These are phyloP conservation scores for Fonsecaea monophora DNA, from an alignment of 2,329 filamentous ascomycete genomes.

Conservation along the genomic window DNA sequence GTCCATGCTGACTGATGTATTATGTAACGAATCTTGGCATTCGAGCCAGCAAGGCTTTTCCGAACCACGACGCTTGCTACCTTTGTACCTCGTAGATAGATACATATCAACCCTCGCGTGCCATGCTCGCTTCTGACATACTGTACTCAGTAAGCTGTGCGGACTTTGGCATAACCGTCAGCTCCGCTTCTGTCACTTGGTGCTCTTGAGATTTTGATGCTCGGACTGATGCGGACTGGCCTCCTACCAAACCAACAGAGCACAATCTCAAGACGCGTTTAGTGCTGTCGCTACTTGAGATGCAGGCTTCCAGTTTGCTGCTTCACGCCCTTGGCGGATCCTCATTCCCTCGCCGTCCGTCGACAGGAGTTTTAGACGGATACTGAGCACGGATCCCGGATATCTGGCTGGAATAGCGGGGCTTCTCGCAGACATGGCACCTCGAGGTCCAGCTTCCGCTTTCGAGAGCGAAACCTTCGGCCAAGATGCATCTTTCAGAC, in stretches of 20 bases:
- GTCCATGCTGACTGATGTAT: background rate
- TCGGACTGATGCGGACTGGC: background rate
- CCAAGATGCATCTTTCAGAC: constrained; percentile 80
- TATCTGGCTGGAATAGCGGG: background rate
- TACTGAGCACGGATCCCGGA: background rate
- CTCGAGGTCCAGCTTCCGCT: constrained; percentile 59
- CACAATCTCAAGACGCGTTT: background rate
- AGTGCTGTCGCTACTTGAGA: background rate
- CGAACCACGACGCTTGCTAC: background rate
- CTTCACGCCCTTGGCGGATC: background rate
- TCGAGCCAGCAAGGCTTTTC: background rate
- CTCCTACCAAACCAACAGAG: background rate
- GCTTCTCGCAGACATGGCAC: constrained; percentile 40
- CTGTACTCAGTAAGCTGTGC: too few species aligned
- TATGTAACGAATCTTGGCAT: background rate
- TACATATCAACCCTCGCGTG: background rate
- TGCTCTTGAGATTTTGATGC: background rate
- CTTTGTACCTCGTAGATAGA: background rate
- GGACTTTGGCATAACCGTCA: background rate
- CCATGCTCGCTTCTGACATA: too few species aligned
- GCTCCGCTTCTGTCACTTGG: background rate
- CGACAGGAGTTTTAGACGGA: background rate
- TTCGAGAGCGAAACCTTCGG: constrained; percentile 89
- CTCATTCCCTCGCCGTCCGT: background rate
- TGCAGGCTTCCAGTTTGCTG: background rate